Evolutionary conservation across 2,329 filamentous ascomycete genomes (phyloP).

Genomic region (Ceratocystis papillata): DNA sequence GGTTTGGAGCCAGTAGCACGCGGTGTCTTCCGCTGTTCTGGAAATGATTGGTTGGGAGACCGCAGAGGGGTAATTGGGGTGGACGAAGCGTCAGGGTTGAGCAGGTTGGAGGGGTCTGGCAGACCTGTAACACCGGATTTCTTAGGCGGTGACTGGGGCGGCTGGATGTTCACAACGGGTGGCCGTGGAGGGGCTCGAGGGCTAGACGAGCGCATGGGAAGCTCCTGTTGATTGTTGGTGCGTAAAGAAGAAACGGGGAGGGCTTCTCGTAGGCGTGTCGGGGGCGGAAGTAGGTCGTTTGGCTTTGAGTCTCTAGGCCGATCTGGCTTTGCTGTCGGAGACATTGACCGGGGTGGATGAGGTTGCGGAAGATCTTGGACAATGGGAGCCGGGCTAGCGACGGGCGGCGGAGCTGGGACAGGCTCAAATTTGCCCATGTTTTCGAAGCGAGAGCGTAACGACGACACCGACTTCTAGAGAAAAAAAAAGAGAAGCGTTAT

Average conservation of each 20-base stretch:
- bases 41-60: conserved; percentile 42
- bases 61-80: conserved; percentile 40
- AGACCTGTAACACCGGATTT: conserved; percentile 31
- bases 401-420: conserved; percentile 26
- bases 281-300: conserved; percentile 32
- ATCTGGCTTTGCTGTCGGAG: conserved; percentile 36
- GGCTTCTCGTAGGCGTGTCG: conserved; percentile 28
- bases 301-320: conserved; percentile 34
- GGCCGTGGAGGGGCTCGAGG: conserved; percentile 31
- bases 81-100: conserved; percentile 36
- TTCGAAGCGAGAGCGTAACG: conserved; percentile 70
- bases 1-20: conserved; percentile 40
- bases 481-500: conserved; percentile 29
- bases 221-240: conserved; percentile 27
- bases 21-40: conserved; percentile 41
- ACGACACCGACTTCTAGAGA: conserved; percentile 65
- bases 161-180: conserved; percentile 57
- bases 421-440: conserved; percentile 50
- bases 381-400: neutral
- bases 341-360: conserved; percentile 31
- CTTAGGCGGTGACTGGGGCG: conserved; percentile 59
- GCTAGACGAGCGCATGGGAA: conserved; percentile 22
- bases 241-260: conserved; percentile 27
- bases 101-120: conserved; percentile 32
- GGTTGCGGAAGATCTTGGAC: conserved; percentile 11